Evolutionary conservation across 805 yeast species (phyloP).

Genomic region (Wickerhamiella azyma): DNA sequence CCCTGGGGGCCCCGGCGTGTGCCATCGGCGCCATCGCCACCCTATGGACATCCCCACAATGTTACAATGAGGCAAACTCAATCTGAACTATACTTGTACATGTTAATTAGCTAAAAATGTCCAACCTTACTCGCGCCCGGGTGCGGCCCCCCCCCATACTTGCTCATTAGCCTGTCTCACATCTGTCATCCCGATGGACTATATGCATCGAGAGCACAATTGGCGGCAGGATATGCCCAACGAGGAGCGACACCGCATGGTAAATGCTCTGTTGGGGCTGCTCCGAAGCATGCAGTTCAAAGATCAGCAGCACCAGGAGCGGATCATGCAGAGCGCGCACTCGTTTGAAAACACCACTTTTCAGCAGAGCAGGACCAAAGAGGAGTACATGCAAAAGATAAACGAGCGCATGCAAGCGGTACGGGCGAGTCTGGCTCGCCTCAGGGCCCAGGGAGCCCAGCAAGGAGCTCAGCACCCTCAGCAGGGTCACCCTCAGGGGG

Average conservation of each 20-base stretch:
- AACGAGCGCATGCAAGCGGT: conserved; percentile 12
- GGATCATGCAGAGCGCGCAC: conserved; percentile 23
- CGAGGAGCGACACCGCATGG: conserved; percentile 16
- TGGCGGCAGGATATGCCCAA: conserved; percentile 16
- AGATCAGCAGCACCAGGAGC: conserved; percentile 21
- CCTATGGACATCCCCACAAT: too few relatives aligned
- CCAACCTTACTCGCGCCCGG: too few relatives aligned
- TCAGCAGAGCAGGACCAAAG: conserved; percentile 21
- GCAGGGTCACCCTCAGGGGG: conserved; percentile 13
- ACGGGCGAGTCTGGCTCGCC: conserved; percentile 5
- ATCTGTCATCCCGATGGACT: conserved; percentile 6
- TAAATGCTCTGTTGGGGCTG: conserved; percentile 11
- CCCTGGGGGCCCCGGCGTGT: too few relatives aligned
- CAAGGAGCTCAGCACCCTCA: conserved; percentile 1
- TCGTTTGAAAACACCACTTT: conserved; percentile 23
- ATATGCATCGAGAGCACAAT: conserved; percentile 6
- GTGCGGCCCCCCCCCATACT: background rate
- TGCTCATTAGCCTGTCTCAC: background rate
- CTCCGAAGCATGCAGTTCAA: conserved; percentile 18
- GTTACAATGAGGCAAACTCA: too few relatives aligned
- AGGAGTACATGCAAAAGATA: conserved; percentile 16
- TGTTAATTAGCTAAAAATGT: too few relatives aligned
- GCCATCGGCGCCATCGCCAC: too few relatives aligned
- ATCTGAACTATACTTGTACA: too few relatives aligned
- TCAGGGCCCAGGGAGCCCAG: conserved; percentile 16